These are phyloP conservation scores for Spiraea crenata DNA, from an alignment of 331 rosid species.

Conservation along the genomic window DNA sequence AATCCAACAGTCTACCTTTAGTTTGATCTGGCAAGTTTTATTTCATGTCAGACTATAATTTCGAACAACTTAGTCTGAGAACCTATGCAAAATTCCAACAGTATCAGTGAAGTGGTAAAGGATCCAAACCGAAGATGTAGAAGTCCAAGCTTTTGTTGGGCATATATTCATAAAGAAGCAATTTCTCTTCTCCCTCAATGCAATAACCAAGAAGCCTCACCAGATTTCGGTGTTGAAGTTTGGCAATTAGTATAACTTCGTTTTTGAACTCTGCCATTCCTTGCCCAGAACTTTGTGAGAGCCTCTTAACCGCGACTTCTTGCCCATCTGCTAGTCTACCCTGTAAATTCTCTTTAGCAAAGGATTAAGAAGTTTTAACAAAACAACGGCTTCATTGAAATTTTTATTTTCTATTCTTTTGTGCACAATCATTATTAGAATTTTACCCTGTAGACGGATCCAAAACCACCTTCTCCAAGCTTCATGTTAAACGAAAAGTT, in stretches of 20 bases:
- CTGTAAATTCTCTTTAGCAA: constrained; percentile 10
- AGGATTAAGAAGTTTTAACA: background rate
- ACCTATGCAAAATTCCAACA: background rate
- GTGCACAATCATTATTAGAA: background rate
- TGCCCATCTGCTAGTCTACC: constrained; percentile 26
- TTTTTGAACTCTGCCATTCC: constrained; percentile 24
- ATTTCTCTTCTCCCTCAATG: constrained; percentile 26
- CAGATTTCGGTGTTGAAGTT: constrained; percentile 39
- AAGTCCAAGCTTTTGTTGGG: constrained; percentile 30
- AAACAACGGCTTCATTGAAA: background rate
- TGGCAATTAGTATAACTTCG: constrained; percentile 27
- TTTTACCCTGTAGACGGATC: constrained; percentile 39
- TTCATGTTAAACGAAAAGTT: constrained; percentile 27
- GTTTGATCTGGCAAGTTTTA: constrained; percentile 7
- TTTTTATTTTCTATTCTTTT: background rate
- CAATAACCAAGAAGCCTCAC: constrained; percentile 34
- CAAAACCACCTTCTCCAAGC: constrained; percentile 49
- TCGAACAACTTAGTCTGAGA: background rate
- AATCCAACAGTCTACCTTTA: background rate
- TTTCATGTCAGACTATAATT: background rate
- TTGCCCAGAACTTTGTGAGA: constrained; percentile 24
- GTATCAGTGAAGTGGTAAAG: background rate
- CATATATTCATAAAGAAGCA: constrained; percentile 26
- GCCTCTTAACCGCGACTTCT: constrained; percentile 34
- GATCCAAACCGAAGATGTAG: constrained; percentile 23